phyloP scores from a whole-genome alignment of 2,329 filamentous ascomycete species.

The Drechslerella coelobrocha region DNA sequence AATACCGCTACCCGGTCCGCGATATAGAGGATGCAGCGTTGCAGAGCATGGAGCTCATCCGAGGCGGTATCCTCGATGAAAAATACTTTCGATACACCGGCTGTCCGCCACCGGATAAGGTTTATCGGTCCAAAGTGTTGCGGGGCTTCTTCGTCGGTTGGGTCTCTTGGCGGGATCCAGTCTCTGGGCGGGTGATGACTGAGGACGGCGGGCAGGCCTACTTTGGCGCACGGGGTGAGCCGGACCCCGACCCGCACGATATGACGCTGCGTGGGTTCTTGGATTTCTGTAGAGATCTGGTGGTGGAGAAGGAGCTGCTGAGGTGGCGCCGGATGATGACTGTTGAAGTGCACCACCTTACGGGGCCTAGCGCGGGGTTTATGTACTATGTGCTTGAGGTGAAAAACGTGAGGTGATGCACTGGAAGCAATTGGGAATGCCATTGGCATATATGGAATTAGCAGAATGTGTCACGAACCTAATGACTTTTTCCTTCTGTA shows the following conservation, averaged over 20 bases:
- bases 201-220: background rate
- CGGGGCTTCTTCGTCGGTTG: background rate
- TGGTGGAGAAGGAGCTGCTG: background rate
- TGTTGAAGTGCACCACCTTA: background rate
- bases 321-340: background rate
- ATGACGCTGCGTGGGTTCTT: background rate
- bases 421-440: background rate
- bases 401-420: background rate
- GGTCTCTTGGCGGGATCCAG: background rate
- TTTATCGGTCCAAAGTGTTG: background rate
- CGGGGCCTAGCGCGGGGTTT: background rate
- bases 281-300: slow-evolving; percentile 4
- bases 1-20: background rate
- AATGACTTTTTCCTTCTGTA: too few relatives aligned
- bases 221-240: background rate
- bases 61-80: background rate
- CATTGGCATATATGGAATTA: background rate
- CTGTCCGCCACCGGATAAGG: background rate
- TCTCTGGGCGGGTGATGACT: background rate
- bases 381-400: background rate
- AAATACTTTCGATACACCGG: background rate
- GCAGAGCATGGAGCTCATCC: background rate
- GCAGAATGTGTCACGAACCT: too few relatives aligned
- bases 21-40: background rate
- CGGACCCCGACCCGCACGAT: background rate